A percentile compares a stretch with the other conserved stretches of the same genome.
These are phyloP conservation scores for Mycena alexandri DNA, from an alignment of 768 basidiomycete genomes.

Conservation along the genomic window DNA sequence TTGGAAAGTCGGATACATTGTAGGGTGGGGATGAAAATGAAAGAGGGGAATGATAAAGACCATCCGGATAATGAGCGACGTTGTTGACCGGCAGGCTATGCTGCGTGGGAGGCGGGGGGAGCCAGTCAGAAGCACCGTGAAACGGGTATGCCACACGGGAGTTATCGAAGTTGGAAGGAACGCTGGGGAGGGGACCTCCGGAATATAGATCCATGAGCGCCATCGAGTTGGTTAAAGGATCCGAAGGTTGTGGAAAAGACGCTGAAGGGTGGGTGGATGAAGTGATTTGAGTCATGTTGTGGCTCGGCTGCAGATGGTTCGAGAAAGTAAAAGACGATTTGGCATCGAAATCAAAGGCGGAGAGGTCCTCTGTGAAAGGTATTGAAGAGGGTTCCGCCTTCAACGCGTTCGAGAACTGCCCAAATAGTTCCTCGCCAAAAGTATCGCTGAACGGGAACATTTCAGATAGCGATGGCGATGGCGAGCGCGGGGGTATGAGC, in stretches of 20 bases:
- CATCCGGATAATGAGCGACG: slow-evolving; percentile 18
- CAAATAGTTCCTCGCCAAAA: slow-evolving; percentile 1
- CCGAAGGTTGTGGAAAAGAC: slow-evolving; percentile 5
- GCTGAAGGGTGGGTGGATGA: neutral
- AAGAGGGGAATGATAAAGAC: neutral
- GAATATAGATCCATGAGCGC: neutral
- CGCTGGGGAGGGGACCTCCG: neutral
- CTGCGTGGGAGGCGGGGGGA: slow-evolving; percentile 18
- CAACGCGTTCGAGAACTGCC: neutral
- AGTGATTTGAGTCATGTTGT: neutral
- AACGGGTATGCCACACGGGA: slow-evolving; percentile 1
- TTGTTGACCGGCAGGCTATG: slow-evolving; percentile 14
- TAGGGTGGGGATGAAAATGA: slow-evolving; percentile 19
- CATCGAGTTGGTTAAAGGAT: slow-evolving; percentile 6
- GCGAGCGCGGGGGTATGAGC: neutral
- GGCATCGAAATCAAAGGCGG: slow-evolving; percentile 8
- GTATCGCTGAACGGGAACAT: slow-evolving; percentile 9
- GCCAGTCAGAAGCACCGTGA: slow-evolving; percentile 13
- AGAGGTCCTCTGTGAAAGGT: neutral
- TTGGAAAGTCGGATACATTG: slow-evolving; percentile 10
- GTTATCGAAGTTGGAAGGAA: neutral
- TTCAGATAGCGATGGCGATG: neutral
- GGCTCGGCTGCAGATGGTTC: neutral
- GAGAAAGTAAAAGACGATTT: neutral
- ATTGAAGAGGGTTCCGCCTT: neutral